Evolutionary conservation across 495 filamentous ascomycete species (phyloP), one percentile per base, ranked within the genome.

Genomic region (Polyplosphaeria fusca): DNA sequence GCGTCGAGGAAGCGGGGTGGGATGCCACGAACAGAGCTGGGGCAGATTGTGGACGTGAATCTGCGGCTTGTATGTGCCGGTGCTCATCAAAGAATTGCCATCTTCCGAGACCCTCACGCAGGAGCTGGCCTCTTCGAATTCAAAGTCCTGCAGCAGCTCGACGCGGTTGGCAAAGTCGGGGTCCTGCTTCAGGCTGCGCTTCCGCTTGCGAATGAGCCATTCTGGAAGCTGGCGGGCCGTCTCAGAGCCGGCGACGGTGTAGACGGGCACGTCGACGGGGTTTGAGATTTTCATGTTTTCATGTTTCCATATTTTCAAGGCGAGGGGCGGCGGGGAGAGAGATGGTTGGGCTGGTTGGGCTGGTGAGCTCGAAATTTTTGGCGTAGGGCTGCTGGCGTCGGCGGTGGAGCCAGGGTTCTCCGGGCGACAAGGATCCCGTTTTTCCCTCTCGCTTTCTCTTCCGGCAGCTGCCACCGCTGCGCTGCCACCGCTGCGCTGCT

Each of bases 21-120:
- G n/a, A n/a, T n/a, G n/a, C n/a, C n/a, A n/a, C n/a, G n/a, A n/a
- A n/a, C n/a, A n/a, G n/a, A n/a, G n/a, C n/a, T n/a, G n/a, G n/a
- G n/a, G n/a, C n/a, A n/a, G n/a, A 35, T 14, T 35, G 30, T 7
- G 7, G 14, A 14, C 14, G 14, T 35, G 30, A 57, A 96, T 95
- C 71, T 97, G 93, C 5, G 93, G 94, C 64, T 99, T 97, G 2
- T 30, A 79, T 69, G 73, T 82, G 80, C 92, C 93, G 60, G 92
- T 94, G 63, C 89, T 95, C 88, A 97, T 94, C 9, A 96, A 89
- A 88, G 93, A 99, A 66, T 97, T 85, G 30, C 92, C 91, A 81
- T 99, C 94, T 53, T 96, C 93, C 68, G 89, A 95, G 27, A 89
- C 86, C 28, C 89, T 77, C 42, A 99, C 79, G 68, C 92, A 96